Percentiles rank a stretch among this genome's conserved stretches.
Conservation (phyloP, 371 early-diverging fungal species). For the Mortierella polycephala region DNA sequence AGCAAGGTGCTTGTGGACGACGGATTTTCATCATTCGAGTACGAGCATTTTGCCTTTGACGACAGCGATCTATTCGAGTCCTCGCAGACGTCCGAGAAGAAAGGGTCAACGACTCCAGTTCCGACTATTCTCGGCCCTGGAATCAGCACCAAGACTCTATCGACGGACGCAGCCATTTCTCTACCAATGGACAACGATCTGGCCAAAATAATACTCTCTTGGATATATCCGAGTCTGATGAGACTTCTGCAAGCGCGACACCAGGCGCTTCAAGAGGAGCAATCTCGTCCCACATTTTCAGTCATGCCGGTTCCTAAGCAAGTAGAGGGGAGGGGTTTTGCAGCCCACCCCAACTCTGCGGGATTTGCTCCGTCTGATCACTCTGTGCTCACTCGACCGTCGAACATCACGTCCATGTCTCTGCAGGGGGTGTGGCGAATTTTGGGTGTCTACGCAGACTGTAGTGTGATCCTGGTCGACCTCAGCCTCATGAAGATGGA, state of each 20-base stretch:
- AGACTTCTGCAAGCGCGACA: constrained; percentile 20
- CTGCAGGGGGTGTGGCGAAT: constrained; percentile 14
- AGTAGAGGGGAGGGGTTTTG: background rate
- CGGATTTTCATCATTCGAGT: constrained; percentile 34
- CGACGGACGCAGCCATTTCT: background rate
- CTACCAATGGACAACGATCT: constrained; percentile 20
- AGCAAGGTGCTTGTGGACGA: constrained; percentile 5
- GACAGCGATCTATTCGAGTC: constrained; percentile 20
- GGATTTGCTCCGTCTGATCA: background rate
- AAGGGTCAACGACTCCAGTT: background rate
- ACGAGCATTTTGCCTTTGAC: constrained; percentile 26
- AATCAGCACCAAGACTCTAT: background rate
- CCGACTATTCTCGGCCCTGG: background rate
- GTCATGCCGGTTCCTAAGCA: background rate
- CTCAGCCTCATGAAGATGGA: constrained; percentile 8
- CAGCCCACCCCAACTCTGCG: background rate
- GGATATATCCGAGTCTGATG: constrained; percentile 27
- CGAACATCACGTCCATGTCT: constrained; percentile 16
- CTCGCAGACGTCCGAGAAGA: constrained; percentile 6
- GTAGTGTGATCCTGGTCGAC: constrained; percentile 15
- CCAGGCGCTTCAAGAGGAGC: constrained; percentile 18
- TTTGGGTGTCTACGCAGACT: constrained; percentile 21
- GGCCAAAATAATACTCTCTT: constrained; percentile 6
- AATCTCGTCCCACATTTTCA: constrained; percentile 1
- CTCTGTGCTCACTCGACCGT: background rate